These are phyloP conservation scores for Heritiera littoralis DNA, from an alignment of 345 rosid species.

Conservation along the genomic window DNA sequence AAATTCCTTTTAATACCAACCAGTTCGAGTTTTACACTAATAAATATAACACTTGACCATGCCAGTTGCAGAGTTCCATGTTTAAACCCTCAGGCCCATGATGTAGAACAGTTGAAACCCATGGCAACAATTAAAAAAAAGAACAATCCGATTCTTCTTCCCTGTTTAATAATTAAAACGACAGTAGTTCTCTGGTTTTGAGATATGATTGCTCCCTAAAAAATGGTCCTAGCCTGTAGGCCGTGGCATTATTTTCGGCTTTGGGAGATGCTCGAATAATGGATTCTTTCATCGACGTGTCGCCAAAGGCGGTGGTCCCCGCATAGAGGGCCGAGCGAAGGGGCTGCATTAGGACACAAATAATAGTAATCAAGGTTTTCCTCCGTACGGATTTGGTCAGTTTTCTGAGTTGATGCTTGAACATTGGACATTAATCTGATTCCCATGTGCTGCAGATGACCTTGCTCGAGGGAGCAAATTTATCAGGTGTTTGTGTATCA, in stretches of 20 bases:
- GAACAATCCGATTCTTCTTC: background rate
- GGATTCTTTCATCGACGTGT: conserved; percentile 22
- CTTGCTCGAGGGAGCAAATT: conserved; percentile 37
- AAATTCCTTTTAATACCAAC: background rate
- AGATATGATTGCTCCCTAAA: conserved; percentile 19
- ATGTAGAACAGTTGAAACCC: conserved; percentile 23
- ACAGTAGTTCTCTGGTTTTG: conserved; percentile 5
- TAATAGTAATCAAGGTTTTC: conserved; percentile 15
- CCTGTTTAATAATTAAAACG: background rate
- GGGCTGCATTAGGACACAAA: conserved; percentile 10
- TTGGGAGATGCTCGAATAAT: conserved; percentile 17
- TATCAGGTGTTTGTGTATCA: conserved; percentile 27
- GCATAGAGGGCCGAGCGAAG: conserved; percentile 34
- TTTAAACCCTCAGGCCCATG: conserved; percentile 23
- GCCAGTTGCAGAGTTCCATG: conserved; percentile 24
- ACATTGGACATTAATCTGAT: conserved; percentile 22
- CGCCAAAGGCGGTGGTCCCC: conserved; percentile 33
- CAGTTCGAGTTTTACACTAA: background rate
- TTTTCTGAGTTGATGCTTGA: background rate
- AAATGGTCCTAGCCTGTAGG: conserved; percentile 10
- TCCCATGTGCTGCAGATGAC: conserved; percentile 35
- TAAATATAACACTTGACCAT: conserved; percentile 13
- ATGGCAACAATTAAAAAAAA: background rate
- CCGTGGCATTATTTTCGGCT: background rate
- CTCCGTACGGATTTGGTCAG: conserved; percentile 13